These are phyloP conservation scores for Suillus paluster DNA, from an alignment of 768 basidiomycete genomes.

Conservation along the genomic window DNA sequence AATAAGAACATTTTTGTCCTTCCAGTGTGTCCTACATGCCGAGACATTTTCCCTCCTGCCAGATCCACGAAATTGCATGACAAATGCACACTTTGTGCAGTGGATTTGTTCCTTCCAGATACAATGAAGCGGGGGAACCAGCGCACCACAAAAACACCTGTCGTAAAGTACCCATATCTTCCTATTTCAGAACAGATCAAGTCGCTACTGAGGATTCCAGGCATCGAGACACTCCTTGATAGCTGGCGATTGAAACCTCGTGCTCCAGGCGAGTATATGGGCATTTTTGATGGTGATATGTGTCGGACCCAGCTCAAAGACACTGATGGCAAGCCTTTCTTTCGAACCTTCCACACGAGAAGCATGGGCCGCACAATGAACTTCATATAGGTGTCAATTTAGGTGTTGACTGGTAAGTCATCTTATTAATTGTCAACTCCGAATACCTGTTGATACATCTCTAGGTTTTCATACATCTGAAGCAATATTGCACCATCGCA, in stretches of 20 bases:
- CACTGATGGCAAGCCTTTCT: conserved; percentile 30
- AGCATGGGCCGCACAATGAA: conserved; percentile 23
- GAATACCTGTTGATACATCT: too few relatives aligned
- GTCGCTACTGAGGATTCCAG: conserved; percentile 24
- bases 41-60: too few relatives aligned
- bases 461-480: conserved; percentile 37
- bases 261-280: neutral
- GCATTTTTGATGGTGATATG: neutral
- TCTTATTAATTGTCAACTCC: too few relatives aligned
- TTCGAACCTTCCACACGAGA: conserved; percentile 16
- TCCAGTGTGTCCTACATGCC: conserved; percentile 28
- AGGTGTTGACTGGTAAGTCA: conserved; percentile 32
- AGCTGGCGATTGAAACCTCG: neutral
- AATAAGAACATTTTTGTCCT: conserved; percentile 24
- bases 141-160: neutral
- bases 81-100: too few relatives aligned
- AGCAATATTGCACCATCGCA: conserved; percentile 41
- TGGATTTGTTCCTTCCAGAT: conserved; percentile 8
- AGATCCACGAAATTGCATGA: too few relatives aligned
- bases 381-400: conserved; percentile 33
- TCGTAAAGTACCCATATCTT: conserved; percentile 10
- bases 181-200: conserved; percentile 8
- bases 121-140: conserved; percentile 9
- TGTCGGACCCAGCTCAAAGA: neutral
- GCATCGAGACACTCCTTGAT: neutral